Base-by-base conservation (phyloP, 2,329 filamentous ascomycete genomes). In the Magnaporthales sp. region DNA sequence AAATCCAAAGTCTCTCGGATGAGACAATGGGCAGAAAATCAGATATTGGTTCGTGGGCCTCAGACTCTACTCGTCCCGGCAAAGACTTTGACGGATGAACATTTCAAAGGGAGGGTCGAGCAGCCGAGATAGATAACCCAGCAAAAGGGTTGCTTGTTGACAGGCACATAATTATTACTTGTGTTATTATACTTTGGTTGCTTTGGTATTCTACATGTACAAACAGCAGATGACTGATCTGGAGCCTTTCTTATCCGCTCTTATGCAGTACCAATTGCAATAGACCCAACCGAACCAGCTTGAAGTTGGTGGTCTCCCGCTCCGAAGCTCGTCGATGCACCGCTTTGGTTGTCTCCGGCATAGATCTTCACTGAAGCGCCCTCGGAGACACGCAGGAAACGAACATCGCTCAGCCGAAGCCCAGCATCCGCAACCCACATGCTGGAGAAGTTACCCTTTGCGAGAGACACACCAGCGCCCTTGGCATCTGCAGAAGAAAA, bases 21-120 rank as follows among this genome's bases (percentile, higher is more conserved):
- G 70, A 70, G 75, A 67, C 72, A 71, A 4, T 77, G 75, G 76
- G 71, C 71, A 11, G 68, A 66, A 24, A 70, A 76, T 66, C 76
- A 77, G 70, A 72, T 78, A 46, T 74, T 73, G 65, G 72, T 75
- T 3, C 70, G 74, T 63, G 70, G 70, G 61, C 74, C 75, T 29
- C 76, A 78, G 70, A 75, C 74, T 9, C 67, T 77, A n/a, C 66
- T 77, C n/a, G 75, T 77, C 15, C 76, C 76, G 30, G 62, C 56
- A 8, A 60, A 58, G 22, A n/a, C 13, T 10, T 7, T 60, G 26
- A 60, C 9, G 19, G 24, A 60, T 19, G 26, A 60, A 19, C 56
- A 60, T 19, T 60, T 60, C 13, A 27, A 26, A 19, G 3, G 56
- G 11, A 60, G 56, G 26, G 26, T 60, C 22, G 56, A 60, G 56